Evolutionary conservation across 495 filamentous ascomycete species (phyloP), one percentile per base, ranked within the genome.

Genomic region (Trichodelitschia bisporula): DNA sequence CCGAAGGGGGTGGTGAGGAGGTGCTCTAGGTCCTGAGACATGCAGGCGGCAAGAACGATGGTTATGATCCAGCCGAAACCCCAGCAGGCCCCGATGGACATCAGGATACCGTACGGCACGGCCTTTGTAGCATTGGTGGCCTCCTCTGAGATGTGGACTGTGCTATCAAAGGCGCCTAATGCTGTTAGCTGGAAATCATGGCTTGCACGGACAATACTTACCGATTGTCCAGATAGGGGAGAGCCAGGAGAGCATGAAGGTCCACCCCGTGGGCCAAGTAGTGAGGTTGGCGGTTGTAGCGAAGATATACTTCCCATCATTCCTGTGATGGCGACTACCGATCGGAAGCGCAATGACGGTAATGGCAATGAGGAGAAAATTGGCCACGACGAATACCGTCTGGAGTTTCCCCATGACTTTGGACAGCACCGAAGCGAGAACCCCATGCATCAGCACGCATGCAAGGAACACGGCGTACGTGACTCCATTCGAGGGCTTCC

Each of bases 381-480:
- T 75, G 39, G 65, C 53, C 28, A 59, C 54, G 12, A 73, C 69
- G 36, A 66, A 69, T 10, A 60, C 49, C 0, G 63, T 65, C 41
- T 77, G 71, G 26, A 77, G 62, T 36, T 59, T 64, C 5, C 61
- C 64, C 69, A 77, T 77, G 14, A 67, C 51, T n/a, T 55, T 59
- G 3, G 51, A 56, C 16, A 62, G 41, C 19, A 57, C 56, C 12
- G 57, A 62, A 15, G 63, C 66, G 18, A 69, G 45, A 3, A 68
- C 28, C n/a, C 58, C 68, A 40, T 77, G 71, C 10, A 54, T 36
- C 28, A 64, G 29, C 15, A 75, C 61, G 23, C 57, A 59, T 33
- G 53, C 61, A 3, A 66, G 52, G 46, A 72, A 77, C 19, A 68
- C 64, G 4, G 54, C 63, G 48, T 75, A 77, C 26, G 72, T 55